phyloP scores from a whole-genome alignment of 352 stramenopile species.

The Phytophthora fragariaefolia region DNA sequence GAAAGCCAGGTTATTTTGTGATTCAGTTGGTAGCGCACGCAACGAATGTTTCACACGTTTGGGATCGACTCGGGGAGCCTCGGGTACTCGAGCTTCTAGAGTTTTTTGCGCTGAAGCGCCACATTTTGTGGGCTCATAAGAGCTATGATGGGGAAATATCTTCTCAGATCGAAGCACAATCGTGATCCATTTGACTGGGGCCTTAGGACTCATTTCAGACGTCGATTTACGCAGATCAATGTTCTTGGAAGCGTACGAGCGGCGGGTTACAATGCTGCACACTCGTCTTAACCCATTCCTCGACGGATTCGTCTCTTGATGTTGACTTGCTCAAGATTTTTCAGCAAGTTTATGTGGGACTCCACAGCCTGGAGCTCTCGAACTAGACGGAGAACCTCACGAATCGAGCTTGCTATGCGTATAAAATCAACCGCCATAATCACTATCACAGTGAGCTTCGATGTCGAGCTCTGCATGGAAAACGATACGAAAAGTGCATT shows the following conservation, averaged over 20 bases:
- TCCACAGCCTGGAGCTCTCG: constrained; percentile 10
- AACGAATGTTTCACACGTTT: not conserved
- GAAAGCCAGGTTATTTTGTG: constrained; percentile 9
- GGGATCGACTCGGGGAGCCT: not conserved
- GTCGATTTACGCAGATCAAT: not conserved
- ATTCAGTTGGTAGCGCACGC: not conserved
- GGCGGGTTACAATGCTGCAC: constrained; percentile 2
- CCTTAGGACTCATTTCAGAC: not conserved
- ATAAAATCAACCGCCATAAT: constrained; percentile 33
- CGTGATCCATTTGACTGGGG: not conserved
- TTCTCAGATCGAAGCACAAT: constrained; percentile 1
- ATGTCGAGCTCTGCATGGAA: constrained; percentile 44
- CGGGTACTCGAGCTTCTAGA: constrained; percentile 3
- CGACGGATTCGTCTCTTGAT: not conserved
- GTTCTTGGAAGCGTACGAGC: not conserved
- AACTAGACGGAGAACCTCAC: constrained; percentile 9
- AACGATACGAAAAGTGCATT: constrained; percentile 42
- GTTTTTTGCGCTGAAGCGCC: not conserved
- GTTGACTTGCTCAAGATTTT: not conserved
- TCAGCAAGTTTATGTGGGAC: constrained; percentile 3
- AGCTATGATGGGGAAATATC: not conserved
- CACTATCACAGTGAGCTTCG: constrained; percentile 30
- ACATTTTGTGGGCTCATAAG: not conserved
- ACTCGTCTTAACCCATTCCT: not conserved
- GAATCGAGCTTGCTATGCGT: constrained; percentile 13